These are phyloP conservation scores for Malus asiatica DNA, from an alignment of 306 rosid species.

Conservation along the genomic window DNA sequence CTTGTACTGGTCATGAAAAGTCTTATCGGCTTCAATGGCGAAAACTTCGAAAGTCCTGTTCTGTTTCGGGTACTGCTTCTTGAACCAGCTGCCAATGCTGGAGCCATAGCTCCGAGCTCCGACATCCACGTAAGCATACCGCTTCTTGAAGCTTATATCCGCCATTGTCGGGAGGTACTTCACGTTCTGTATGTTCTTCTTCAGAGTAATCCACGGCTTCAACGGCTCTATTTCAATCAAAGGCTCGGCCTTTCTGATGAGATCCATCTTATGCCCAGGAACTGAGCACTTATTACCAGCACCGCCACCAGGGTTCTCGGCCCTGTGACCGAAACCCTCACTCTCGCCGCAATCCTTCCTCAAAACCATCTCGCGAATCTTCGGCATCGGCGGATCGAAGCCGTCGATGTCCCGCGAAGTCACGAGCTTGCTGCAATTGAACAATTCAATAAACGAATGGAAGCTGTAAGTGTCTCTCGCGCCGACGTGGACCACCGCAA, in stretches of 20 bases:
- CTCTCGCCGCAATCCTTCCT: conserved; percentile 41
- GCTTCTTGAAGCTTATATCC: conserved; percentile 75
- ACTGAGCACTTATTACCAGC: conserved; percentile 53
- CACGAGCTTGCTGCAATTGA: conserved; percentile 61
- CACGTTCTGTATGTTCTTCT: conserved; percentile 63
- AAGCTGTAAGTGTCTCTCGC: conserved; percentile 85
- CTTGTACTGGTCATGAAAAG: conserved; percentile 69
- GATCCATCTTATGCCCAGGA: conserved; percentile 59
- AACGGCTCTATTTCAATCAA: conserved; percentile 66
- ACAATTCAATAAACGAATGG: conserved; percentile 76
- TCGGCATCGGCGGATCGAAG: conserved; percentile 54
- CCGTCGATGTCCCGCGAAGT: conserved; percentile 63
- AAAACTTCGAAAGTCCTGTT: conserved; percentile 84
- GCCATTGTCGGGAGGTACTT: conserved; percentile 75
- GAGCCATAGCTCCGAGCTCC: conserved; percentile 96
- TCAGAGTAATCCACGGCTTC: conserved; percentile 92
- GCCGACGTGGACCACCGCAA: conserved; percentile 69
- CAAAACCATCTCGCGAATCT: conserved; percentile 63
- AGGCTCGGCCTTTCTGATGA: conserved; percentile 71
- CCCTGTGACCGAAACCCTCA: conserved; percentile 8
- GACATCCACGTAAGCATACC: conserved; percentile 88
- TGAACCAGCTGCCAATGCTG: conserved; percentile 95
- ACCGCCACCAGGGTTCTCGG: conserved; percentile 14
- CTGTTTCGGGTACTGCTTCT: conserved; percentile 93
- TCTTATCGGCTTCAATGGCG: conserved; percentile 85